phyloP scores from a whole-genome alignment of 805 yeast genomes.

The Ogataea ramenticola region DNA sequence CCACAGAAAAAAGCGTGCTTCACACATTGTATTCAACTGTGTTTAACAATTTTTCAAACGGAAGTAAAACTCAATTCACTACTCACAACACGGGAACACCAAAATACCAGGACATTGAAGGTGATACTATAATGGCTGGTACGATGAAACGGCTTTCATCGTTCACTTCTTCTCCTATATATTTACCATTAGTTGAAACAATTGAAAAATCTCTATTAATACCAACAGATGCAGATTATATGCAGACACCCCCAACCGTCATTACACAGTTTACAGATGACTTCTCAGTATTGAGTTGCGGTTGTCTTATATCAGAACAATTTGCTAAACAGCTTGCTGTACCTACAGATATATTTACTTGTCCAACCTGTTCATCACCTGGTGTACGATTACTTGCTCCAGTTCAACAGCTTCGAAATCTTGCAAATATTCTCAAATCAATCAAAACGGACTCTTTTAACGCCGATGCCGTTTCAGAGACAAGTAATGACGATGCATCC shows the following conservation, averaged over 20 bases:
- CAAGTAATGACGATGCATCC: constrained; percentile 2
- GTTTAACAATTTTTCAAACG: not conserved
- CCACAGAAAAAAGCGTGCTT: not conserved
- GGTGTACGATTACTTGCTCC: constrained; percentile 21
- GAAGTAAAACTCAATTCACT: not conserved
- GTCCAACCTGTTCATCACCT: constrained; percentile 29
- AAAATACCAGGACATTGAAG: not conserved
- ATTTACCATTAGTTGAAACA: constrained; percentile 3
- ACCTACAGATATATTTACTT: constrained; percentile 16
- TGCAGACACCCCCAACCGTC: constrained; percentile 13
- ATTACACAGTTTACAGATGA: constrained; percentile 19
- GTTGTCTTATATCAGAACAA: constrained; percentile 30
- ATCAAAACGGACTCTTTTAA: not conserved
- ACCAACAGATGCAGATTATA: constrained; percentile 17
- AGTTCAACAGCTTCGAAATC: constrained; percentile 26
- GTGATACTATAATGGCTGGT: too few species aligned
- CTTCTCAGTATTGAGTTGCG: constrained; percentile 30
- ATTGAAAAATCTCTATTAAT: constrained; percentile 6
- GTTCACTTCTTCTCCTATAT: constrained; percentile 12
- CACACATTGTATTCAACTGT: not conserved
- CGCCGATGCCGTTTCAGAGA: constrained; percentile 5
- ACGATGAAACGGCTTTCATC: not conserved
- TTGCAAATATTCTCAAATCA: constrained; percentile 9
- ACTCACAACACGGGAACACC: not conserved
- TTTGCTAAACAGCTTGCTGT: constrained; percentile 18